Conservation (phyloP, 768 basidiomycete species). For the Pleurotus cornucopiae region DNA sequence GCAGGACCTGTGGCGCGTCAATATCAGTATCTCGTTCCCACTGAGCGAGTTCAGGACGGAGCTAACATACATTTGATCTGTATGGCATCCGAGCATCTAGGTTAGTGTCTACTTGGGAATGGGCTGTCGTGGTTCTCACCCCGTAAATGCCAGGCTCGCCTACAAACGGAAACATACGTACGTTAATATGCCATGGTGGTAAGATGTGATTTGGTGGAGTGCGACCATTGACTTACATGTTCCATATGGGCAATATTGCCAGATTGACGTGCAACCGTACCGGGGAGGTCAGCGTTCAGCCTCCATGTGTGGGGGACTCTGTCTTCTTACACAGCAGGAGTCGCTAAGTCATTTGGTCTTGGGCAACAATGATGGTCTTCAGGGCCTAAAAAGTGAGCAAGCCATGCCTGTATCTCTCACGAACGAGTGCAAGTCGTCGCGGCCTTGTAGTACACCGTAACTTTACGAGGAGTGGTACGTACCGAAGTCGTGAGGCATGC, state of each 20-base stretch:
- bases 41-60: no score
- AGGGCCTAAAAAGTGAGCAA: background rate
- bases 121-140: background rate
- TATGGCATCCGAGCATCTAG: background rate
- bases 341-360: background rate
- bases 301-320: no score
- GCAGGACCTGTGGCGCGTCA: background rate
- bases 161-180: background rate
- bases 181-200: no score
- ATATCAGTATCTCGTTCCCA: background rate
- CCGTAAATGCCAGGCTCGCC: background rate
- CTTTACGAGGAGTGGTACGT: background rate
- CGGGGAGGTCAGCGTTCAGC: background rate
- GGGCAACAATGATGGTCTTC: constrained; percentile 3
- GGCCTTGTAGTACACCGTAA: no score
- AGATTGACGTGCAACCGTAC: background rate
- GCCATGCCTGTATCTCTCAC: no score
- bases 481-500: background rate
- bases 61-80: background rate
- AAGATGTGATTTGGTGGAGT: no score
- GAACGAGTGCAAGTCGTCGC: no score
- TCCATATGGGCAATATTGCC: constrained; percentile 1
- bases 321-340: background rate
- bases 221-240: background rate
- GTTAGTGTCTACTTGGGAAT: background rate